phyloP scores from a whole-genome alignment of 176 grass and related monocot genomes.

The Otatea glauca region DNA sequence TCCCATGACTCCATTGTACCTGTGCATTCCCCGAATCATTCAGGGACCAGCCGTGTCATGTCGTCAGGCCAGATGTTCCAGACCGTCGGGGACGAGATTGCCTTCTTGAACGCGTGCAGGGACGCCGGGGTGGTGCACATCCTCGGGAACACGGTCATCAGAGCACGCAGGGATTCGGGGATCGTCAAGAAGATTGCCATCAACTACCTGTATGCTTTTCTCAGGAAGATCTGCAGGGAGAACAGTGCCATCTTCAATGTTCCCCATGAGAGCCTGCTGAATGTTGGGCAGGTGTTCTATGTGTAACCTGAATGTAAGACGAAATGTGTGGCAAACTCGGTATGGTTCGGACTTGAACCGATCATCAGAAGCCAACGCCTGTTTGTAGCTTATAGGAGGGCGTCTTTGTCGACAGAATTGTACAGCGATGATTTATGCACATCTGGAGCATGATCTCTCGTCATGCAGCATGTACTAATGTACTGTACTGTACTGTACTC shows the following conservation, averaged over 20 bases:
- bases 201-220: conserved; percentile 76
- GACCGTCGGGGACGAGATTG: conserved; percentile 56
- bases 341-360: no score
- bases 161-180: conserved; percentile 60
- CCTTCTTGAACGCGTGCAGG: conserved; percentile 68
- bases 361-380: no score
- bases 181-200: conserved; percentile 64
- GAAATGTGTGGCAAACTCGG: no score
- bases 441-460: no score
- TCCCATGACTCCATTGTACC: conserved; percentile 58
- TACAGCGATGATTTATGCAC: no score
- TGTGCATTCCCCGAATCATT: conserved; percentile 33
- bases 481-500: no score
- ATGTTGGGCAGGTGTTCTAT: conserved; percentile 85
- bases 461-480: no score
- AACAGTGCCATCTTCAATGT: conserved; percentile 80
- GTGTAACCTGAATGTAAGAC: conserved; percentile 46
- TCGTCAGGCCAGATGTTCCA: conserved; percentile 45
- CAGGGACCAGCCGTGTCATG: conserved; percentile 33
- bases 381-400: no score
- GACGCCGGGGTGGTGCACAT: conserved; percentile 83
- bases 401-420: no score
- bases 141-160: conserved; percentile 77
- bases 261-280: conserved; percentile 79
- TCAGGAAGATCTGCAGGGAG: conserved; percentile 79